These are phyloP conservation scores for Aquilaria sinensis DNA, from an alignment of 345 rosid genomes.

Conservation along the genomic window DNA sequence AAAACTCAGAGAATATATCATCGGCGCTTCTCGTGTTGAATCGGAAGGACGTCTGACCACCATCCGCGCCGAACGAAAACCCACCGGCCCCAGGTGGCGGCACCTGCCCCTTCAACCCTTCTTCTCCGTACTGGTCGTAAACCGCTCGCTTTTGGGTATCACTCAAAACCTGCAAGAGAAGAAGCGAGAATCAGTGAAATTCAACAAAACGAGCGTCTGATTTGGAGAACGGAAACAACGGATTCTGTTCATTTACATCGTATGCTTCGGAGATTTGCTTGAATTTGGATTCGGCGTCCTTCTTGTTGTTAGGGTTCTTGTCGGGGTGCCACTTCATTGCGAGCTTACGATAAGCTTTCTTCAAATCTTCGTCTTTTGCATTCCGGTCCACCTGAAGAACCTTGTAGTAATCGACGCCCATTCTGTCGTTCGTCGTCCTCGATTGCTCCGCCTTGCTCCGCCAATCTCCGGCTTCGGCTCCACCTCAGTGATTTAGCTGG, in stretches of 20 bases:
- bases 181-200: background rate
- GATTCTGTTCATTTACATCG: conserved; percentile 36
- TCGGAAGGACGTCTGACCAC: conserved; percentile 44
- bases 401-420: conserved; percentile 85
- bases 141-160: conserved; percentile 72
- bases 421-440: background rate
- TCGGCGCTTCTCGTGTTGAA: conserved; percentile 78
- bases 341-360: conserved; percentile 85
- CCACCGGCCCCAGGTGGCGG: conserved; percentile 72
- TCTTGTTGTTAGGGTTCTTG: conserved; percentile 79
- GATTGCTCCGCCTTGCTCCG: background rate
- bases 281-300: conserved; percentile 85
- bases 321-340: conserved; percentile 97
- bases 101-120: conserved; percentile 68
- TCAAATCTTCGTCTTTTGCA: conserved; percentile 77
- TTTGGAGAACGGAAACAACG: background rate
- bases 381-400: conserved; percentile 64
- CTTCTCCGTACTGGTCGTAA: conserved; percentile 93
- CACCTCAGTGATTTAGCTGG: too few species aligned
- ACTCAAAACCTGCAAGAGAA: conserved; percentile 48
- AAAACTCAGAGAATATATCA: conserved; percentile 81
- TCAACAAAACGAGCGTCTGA: background rate
- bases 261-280: conserved; percentile 94
- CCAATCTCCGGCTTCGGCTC: too few species aligned
- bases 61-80: conserved; percentile 32